Evolutionary conservation across 495 filamentous ascomycete species (phyloP).

Genomic region (Hypoxylon intermedium): DNA sequence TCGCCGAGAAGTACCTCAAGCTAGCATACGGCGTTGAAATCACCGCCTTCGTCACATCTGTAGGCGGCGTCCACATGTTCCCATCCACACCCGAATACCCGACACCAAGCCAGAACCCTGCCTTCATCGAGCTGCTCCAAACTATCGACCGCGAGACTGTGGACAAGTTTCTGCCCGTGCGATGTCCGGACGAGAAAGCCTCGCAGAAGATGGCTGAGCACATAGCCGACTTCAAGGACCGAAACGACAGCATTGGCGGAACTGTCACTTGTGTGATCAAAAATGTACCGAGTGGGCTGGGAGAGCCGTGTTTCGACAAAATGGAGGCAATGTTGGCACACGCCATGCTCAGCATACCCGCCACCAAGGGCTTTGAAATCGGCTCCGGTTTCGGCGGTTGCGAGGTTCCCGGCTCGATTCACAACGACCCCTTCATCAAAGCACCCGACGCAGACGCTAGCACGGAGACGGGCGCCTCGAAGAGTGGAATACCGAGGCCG

Average conservation of each 20-base stretch:
- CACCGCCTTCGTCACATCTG: slow-evolving; percentile 85
- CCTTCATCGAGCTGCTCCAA: slow-evolving; percentile 77
- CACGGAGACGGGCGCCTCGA: slow-evolving; percentile 46
- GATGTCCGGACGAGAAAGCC: slow-evolving; percentile 76
- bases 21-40: slow-evolving; percentile 87
- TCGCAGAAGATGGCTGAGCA: slow-evolving; percentile 76
- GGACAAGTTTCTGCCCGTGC: slow-evolving; percentile 81
- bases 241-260: slow-evolving; percentile 90
- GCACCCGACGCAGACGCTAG: slow-evolving; percentile 51
- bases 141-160: slow-evolving; percentile 79
- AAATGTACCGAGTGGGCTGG: slow-evolving; percentile 85
- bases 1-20: slow-evolving; percentile 90
- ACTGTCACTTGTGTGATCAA: slow-evolving; percentile 96
- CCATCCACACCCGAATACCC: slow-evolving; percentile 79
- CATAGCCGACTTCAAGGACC: slow-evolving; percentile 81
- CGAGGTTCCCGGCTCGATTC: slow-evolving; percentile 84
- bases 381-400: slow-evolving; percentile 92
- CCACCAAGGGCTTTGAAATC: slow-evolving; percentile 96
- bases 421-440: slow-evolving; percentile 88
- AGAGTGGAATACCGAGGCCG: slow-evolving; percentile 49
- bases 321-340: slow-evolving; percentile 92
- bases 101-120: slow-evolving; percentile 77
- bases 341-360: slow-evolving; percentile 96
- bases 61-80: slow-evolving; percentile 83
- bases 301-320: slow-evolving; percentile 96